Evolutionary conservation across 495 filamentous ascomycete species (phyloP), one percentile per base, ranked within the genome.

Genomic region (Aspergillus nanangensis): DNA sequence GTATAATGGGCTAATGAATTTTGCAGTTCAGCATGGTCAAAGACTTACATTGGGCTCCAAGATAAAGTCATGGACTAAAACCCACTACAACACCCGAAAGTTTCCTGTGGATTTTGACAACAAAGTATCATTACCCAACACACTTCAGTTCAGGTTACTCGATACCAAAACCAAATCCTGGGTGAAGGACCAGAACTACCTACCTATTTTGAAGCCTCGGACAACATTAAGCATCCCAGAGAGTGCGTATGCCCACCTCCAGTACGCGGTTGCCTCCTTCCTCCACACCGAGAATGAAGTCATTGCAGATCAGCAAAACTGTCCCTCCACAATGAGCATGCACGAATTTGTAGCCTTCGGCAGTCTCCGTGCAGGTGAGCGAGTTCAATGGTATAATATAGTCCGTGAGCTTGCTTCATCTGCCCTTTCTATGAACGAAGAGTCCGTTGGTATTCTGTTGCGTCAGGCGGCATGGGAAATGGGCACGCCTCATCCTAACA

Each of bases 361-460:
- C 0, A 57, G 64, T 20, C 48, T 80, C 15, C 67, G 75, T 4
- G 53, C 70, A 1, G 77, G 76, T 2, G 51, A 65, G 22, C 52
- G 55, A 1, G 50, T 80, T 23, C 75, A 79, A 33, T 77, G 76
- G 71, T 51, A 67, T 8, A 80, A 80, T 35, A 67, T 79, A 11
- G 50, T 40, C 3, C 35, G 47, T 13, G 47, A 50, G 23, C 15
- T 50, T 5, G 47, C 47, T 8, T 74, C 4, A 51, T 66, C 65
- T 1, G 61, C 57, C 21, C 24, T 80, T 7, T 63, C 73, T 38
- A 67, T 76, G 27, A 70, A 58, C 17, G 56, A 66, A 10, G 45
- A 64, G 14, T 56, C 68, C 14, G 72, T 71, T 0, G 52, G 51
- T 15, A 38, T 67, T 4, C 50, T 77, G 15, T 32, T 78, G 5